Evolutionary conservation across 768 basidiomycete species (phyloP).

Genomic region (Russula brevipes): DNA sequence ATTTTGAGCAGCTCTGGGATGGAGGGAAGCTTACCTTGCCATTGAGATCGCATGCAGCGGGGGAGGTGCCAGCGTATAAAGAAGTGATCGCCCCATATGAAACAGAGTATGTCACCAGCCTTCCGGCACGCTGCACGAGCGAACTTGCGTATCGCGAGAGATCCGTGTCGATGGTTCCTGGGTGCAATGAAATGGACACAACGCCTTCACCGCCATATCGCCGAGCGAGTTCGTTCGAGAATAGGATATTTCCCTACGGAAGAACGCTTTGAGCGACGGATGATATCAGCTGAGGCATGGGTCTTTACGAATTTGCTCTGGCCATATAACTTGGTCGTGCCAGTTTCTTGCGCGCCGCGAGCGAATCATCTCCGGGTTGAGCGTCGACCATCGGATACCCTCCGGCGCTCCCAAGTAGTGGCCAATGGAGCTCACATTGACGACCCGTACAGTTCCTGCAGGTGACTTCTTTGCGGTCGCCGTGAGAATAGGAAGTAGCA

Average conservation of each 20-base stretch:
- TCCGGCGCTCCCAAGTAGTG: constrained; percentile 28
- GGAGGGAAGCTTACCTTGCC: constrained; percentile 17
- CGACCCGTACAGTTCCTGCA: constrained; percentile 30
- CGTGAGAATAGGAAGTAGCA: constrained; percentile 34
- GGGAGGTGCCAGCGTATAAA: constrained; percentile 23
- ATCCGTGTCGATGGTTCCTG: constrained; percentile 22
- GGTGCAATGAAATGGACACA: constrained; percentile 41
- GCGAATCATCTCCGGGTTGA: constrained; percentile 4
- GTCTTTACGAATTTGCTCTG: constrained; percentile 23
- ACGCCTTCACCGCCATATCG: constrained; percentile 43
- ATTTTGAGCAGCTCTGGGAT: background rate
- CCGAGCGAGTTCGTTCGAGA: constrained; percentile 40
- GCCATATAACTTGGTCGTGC: constrained; percentile 15
- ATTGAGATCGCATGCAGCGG: constrained; percentile 11
- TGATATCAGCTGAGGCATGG: background rate
- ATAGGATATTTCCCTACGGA: constrained; percentile 41
- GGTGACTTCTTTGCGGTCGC: constrained; percentile 30
- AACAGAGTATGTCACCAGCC: background rate
- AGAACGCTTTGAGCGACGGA: background rate
- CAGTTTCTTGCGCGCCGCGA: constrained; percentile 11
- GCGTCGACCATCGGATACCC: constrained; percentile 25
- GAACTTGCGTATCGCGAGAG: constrained; percentile 4
- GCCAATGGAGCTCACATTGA: constrained; percentile 28
- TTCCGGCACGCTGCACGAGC: background rate
- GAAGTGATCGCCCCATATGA: constrained; percentile 19